Percentiles rank a stretch among this genome's conserved stretches.
Evolutionary conservation across 805 yeast genomes (phyloP).

Genomic region (Groenewaldozyma tartarivorans): DNA sequence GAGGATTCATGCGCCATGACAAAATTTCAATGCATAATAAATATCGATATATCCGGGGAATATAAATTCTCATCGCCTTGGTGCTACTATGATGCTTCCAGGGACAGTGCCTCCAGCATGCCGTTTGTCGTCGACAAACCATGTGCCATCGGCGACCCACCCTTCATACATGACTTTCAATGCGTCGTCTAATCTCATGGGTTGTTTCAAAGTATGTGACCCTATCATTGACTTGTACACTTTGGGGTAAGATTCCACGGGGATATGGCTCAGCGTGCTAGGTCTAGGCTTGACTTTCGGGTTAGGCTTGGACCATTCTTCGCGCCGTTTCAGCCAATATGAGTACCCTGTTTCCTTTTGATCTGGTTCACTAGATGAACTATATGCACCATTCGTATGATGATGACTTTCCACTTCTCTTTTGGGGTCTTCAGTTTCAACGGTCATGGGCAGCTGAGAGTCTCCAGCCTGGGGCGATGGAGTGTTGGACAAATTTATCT

Average conservation of each 20-base stretch:
- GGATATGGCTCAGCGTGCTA: constrained; percentile 21
- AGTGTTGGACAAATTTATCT: background rate
- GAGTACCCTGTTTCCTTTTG: too few species aligned
- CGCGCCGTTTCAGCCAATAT: constrained; percentile 63
- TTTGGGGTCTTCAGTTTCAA: too few species aligned
- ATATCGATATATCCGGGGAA: too few species aligned
- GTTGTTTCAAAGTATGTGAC: constrained; percentile 54
- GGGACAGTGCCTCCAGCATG: too few species aligned
- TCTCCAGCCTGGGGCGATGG: background rate
- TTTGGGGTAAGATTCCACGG: constrained; percentile 26
- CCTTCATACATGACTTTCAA: constrained; percentile 68
- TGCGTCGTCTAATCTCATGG: constrained; percentile 67
- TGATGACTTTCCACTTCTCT: background rate
- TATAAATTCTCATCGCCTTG: too few species aligned
- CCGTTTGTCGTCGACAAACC: constrained; percentile 32
- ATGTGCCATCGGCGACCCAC: constrained; percentile 71
- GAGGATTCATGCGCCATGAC: too few species aligned
- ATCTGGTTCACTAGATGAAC: constrained; percentile 14
- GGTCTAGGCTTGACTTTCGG: constrained; percentile 16
- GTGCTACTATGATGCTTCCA: too few species aligned
- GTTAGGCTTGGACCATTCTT: constrained; percentile 45
- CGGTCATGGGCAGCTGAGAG: background rate
- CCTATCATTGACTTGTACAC: constrained; percentile 66
- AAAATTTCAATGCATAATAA: too few species aligned
- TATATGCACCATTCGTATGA: constrained; percentile 12